A percentile compares a stretch with the other conserved stretches of the same genome.
Conservation (phyloP, 257 asterid species). For the Salvia miltiorrhiza region DNA sequence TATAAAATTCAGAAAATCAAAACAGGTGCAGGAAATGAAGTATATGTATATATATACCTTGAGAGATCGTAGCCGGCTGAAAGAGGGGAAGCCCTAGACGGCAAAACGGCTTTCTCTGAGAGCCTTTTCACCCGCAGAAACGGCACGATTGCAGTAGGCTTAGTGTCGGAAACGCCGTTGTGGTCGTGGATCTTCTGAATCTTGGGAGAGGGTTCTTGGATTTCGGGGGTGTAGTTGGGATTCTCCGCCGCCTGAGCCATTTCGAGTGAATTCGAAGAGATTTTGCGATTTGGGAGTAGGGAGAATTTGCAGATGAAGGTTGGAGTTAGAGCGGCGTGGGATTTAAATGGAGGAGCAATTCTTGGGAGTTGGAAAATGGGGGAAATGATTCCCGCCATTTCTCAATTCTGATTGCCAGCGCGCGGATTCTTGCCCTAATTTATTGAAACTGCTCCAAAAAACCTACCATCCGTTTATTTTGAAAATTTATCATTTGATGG, state of each 20-base stretch:
- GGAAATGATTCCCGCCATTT: constrained; percentile 31
- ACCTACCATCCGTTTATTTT: no score
- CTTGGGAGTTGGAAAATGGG: neutral
- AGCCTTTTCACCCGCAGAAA: constrained; percentile 48
- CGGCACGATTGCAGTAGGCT: constrained; percentile 18
- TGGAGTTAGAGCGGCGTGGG: neutral
- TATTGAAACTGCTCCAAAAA: no score
- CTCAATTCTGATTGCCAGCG: neutral
- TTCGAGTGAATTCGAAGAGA: neutral
- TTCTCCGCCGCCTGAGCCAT: constrained; percentile 19
- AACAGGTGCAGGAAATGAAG: neutral
- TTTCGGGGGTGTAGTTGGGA: constrained; percentile 9
- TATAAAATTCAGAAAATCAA: no score
- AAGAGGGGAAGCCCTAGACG: constrained; percentile 48
- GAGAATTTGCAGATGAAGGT: neutral
- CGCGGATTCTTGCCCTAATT: neutral
- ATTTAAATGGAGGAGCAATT: neutral
- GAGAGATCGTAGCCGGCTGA: constrained; percentile 69
- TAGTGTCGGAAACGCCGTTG: constrained; percentile 22
- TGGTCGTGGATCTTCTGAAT: constrained; percentile 16
- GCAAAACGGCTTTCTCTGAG: constrained; percentile 53
- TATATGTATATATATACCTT: no score
- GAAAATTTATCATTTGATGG: no score
- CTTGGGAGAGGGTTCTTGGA: constrained; percentile 21
- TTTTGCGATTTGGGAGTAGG: neutral